Evolutionary conservation across 495 filamentous ascomycete species (phyloP), one percentile per base, ranked within the genome.

Genomic region (Aspergillus affinis): DNA sequence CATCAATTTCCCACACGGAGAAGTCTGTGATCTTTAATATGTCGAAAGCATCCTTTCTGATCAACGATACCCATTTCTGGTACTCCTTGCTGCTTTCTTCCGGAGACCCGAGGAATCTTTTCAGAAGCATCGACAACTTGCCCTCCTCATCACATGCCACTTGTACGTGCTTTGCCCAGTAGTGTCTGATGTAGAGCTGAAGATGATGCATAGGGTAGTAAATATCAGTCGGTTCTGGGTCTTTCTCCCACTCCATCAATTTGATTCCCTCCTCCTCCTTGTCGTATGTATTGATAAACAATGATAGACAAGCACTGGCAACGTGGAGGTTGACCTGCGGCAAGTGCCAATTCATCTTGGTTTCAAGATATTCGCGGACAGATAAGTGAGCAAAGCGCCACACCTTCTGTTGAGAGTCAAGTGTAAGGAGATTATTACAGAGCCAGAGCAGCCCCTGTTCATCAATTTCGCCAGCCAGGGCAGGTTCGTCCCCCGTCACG

Each of bases 381-480:
- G 70, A 74, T 1, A 72, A 50, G 62, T 74, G 72, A 1, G 68
- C 59, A 45, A 76, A 72, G 17, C 70, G 65, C 65, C 69, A 73
- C 4, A 66, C 62, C 19, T 69, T 57, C 20, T 58, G 21, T 30
- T 72, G 51, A 8, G 60, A 51, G 48, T 74, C 73, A 32, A 70
- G 49, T 3, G 63, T 51, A 18, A 76, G 60, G 12, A 76, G 53
- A 51, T 71, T 69, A 47, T 65, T 66, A 36, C 70, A 73, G 26
- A 73, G 61, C 9, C 65, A 55, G 10, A 72, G 63, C 8, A 72
- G 55, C 3, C 65, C 54, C 50, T 62, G 51, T 48, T 65, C 59
- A 45, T 60, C 55, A 4, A 64, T 60, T 18, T 61, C 54, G n/a
- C 58, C 60, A 49, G 54, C 48, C 3, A 51, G 36, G 8, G 26